Evolutionary conservation across 768 basidiomycete genomes (phyloP).

Genomic region (Leccinum uliginosum): DNA sequence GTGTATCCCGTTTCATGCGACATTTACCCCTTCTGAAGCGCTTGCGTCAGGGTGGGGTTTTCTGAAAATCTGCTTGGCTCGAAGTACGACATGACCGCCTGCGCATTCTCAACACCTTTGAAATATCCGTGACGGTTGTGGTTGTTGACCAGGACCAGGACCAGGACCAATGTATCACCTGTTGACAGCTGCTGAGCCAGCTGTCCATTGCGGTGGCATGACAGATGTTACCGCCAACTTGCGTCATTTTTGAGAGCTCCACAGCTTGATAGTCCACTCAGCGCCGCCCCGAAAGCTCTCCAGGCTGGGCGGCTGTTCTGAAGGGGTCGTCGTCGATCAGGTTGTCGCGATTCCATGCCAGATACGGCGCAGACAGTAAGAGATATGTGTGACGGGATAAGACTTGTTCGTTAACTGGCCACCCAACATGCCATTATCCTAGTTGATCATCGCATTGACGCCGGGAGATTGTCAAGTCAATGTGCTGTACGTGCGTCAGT

Average conservation of each 20-base stretch:
- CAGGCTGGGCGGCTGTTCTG: not conserved
- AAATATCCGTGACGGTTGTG: not conserved
- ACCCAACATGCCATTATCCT: not conserved
- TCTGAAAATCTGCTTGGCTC: not conserved
- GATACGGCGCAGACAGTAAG: not conserved
- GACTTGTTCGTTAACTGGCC: not conserved
- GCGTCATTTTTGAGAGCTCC: not conserved
- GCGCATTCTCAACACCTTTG: not conserved
- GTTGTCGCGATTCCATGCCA: not conserved
- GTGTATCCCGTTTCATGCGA: slow-evolving; percentile 9
- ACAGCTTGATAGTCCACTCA: not conserved
- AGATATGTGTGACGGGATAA: not conserved
- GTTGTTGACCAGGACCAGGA: not conserved
- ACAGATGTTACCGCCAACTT: not conserved
- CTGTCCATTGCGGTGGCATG: not conserved
- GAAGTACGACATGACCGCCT: not conserved
- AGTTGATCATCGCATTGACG: not conserved
- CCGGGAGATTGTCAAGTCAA: not conserved
- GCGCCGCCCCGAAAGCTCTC: not conserved
- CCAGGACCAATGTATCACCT: not conserved
- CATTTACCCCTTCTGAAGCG: slow-evolving; percentile 33
- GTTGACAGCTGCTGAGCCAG: not conserved
- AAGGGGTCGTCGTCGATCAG: not conserved
- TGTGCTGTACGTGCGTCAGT: not conserved
- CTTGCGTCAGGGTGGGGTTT: slow-evolving; percentile 29